These are phyloP conservation scores for Cyberlindnera mrakii DNA, from an alignment of 805 yeast species.

Conservation along the genomic window DNA sequence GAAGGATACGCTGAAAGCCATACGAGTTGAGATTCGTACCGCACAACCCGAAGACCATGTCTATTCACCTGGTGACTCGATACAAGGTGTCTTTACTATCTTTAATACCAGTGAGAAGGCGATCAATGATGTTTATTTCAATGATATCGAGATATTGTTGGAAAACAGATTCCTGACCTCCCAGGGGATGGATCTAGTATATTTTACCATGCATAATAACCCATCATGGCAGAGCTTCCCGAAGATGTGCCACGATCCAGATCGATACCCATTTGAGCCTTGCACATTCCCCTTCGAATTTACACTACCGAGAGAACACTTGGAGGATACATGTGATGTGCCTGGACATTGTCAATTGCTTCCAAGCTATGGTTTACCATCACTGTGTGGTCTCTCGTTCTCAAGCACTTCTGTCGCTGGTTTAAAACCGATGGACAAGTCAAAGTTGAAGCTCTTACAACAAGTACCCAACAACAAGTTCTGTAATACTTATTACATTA, in stretches of 20 bases:
- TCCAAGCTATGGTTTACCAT: slow-evolving; percentile 17
- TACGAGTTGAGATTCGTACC: slow-evolving; percentile 13
- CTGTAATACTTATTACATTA: slow-evolving; percentile 12
- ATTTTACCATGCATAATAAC: slow-evolving; percentile 16
- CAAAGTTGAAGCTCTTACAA: slow-evolving; percentile 1
- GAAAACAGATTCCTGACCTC: slow-evolving; percentile 12
- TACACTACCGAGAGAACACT: slow-evolving; percentile 11
- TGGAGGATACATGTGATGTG: slow-evolving; percentile 12
- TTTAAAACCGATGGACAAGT: slow-evolving; percentile 2
- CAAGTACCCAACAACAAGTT: slow-evolving; percentile 3
- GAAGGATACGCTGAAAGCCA: slow-evolving; percentile 9
- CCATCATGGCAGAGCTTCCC: slow-evolving; percentile 7
- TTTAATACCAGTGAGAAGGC: slow-evolving; percentile 5
- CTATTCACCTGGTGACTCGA: slow-evolving; percentile 15
- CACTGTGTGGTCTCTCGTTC: slow-evolving; percentile 13
- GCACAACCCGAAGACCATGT: slow-evolving; percentile 1
- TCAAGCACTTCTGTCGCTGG: slow-evolving; percentile 15
- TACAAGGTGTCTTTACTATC: slow-evolving; percentile 12
- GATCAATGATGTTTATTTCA: slow-evolving; percentile 15
- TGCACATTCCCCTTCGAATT: slow-evolving; percentile 15
- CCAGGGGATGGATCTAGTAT: slow-evolving; percentile 2
- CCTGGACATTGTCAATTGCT: slow-evolving; percentile 6
- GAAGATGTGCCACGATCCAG: slow-evolving; percentile 6
- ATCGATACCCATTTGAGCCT: slow-evolving; percentile 5
- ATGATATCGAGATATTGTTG: slow-evolving; percentile 16